These are phyloP conservation scores for Leccinum huronense DNA, from an alignment of 1,284 basidiomycete genomes.

Conservation along the genomic window DNA sequence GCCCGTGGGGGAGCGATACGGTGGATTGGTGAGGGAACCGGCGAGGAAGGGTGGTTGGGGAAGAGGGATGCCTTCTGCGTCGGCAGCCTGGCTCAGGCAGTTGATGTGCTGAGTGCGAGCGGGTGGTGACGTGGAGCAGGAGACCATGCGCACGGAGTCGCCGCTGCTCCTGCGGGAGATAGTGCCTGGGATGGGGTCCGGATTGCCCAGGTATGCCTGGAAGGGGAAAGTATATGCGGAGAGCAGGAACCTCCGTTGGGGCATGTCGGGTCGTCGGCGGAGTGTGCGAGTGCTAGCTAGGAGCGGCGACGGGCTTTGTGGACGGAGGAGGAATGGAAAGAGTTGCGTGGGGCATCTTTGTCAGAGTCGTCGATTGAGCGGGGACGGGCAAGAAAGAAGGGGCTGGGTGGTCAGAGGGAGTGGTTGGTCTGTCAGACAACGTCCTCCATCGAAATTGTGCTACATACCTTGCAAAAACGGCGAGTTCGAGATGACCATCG, in stretches of 20 bases:
- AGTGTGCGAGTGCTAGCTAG: conserved; percentile 25
- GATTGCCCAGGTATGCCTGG: conserved; percentile 61
- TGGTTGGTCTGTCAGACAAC: conserved; percentile 41
- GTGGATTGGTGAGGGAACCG: conserved; percentile 32
- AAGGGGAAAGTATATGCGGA: conserved; percentile 53
- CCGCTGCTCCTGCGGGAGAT: conserved; percentile 34
- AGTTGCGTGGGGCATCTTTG: conserved; percentile 8
- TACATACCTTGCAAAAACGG: conserved; percentile 50
- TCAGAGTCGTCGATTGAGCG: conserved; percentile 29
- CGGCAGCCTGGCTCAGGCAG: conserved; percentile 28
- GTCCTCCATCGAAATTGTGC: neutral
- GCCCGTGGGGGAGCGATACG: conserved; percentile 38
- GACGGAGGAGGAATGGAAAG: conserved; percentile 6
- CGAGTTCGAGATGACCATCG: conserved; percentile 80
- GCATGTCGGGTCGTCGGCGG: conserved; percentile 3
- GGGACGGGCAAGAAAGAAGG: conserved; percentile 26
- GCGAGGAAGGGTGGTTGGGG: conserved; percentile 58
- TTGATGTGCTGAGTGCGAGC: conserved; percentile 15
- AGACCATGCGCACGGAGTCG: conserved; percentile 36
- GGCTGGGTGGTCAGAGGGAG: conserved; percentile 20
- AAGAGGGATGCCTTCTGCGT: conserved; percentile 30
- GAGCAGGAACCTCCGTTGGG: conserved; percentile 38
- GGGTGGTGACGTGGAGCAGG: conserved; percentile 17
- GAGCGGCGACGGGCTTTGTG: conserved; percentile 33
- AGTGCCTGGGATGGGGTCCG: conserved; percentile 51